These are phyloP conservation scores for Schizonepeta tenuifolia DNA, from an alignment of 257 asterid species.

Conservation along the genomic window DNA sequence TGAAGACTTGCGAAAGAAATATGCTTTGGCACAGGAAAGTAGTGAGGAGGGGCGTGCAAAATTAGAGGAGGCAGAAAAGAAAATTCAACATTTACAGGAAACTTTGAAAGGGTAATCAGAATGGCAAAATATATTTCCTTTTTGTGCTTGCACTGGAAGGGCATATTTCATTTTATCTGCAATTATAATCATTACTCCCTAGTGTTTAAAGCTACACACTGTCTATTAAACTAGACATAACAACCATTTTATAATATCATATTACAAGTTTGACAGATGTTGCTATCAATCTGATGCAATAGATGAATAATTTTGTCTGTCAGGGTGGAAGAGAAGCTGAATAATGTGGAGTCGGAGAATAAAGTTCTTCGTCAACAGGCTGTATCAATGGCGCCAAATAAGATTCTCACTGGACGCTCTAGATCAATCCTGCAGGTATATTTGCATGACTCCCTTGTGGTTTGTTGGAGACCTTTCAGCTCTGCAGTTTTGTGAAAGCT, in stretches of 20 bases:
- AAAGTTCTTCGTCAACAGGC: conserved; percentile 99
- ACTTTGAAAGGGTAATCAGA: conserved; percentile 71
- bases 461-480: conserved; percentile 18
- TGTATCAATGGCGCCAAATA: conserved; percentile 91
- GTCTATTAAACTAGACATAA: conserved; percentile 15
- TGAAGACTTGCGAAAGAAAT: conserved; percentile 63
- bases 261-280: conserved; percentile 9
- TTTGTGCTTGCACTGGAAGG: conserved; percentile 13
- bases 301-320: conserved; percentile 27
- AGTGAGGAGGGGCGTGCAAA: conserved; percentile 67
- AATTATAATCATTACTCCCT: conserved; percentile 5
- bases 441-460: conserved; percentile 25
- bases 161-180: conserved; percentile 12
- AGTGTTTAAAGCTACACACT: conserved; percentile 23
- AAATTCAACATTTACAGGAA: conserved; percentile 76
- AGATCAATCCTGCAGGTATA: conserved; percentile 95
- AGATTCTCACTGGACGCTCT: conserved; percentile 93
- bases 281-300: conserved; percentile 27
- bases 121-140: background rate
- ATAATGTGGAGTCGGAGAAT: conserved; percentile 88
- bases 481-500: conserved; percentile 34
- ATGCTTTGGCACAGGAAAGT: conserved; percentile 58
- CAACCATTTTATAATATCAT: conserved; percentile 10
- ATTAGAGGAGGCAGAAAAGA: conserved; percentile 82
- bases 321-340: conserved; percentile 94